Percentiles rank a stretch among this genome's conserved stretches.
Conservation (phyloP, 2,329 filamentous ascomycete species). For the Pestalotiopsis sp. region DNA sequence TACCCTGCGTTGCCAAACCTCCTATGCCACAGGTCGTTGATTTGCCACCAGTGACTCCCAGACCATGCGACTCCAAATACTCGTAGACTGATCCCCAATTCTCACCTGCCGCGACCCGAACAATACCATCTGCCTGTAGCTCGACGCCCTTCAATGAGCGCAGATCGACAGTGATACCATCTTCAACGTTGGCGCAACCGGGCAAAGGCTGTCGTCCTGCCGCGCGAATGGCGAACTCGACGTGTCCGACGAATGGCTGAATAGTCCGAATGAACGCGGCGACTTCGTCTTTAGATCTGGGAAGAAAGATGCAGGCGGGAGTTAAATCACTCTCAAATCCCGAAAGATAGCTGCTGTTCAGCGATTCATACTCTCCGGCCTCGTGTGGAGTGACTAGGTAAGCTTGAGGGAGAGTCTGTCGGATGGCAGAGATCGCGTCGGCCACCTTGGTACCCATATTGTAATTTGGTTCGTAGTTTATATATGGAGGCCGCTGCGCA, state of each 20-base stretch:
- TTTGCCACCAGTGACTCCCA: slow-evolving; percentile 4
- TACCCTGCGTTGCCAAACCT: slow-evolving; percentile 7
- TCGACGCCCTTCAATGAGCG: slow-evolving; percentile 1
- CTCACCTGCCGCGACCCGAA: slow-evolving; percentile 15
- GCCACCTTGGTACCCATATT: not conserved
- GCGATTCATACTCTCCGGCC: not conserved
- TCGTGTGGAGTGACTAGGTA: not conserved
- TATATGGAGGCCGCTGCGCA: no score
- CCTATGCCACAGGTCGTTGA: slow-evolving; percentile 1
- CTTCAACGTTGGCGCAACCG: slow-evolving; percentile 14
- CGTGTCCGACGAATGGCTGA: not conserved
- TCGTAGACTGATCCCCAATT: slow-evolving; percentile 13
- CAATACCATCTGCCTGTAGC: not conserved
- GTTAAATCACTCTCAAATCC: not conserved
- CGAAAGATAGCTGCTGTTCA: not conserved
- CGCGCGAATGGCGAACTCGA: slow-evolving; percentile 16
- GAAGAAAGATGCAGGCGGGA: not conserved
- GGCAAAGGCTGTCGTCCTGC: slow-evolving; percentile 15
- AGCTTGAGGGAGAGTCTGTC: not conserved
- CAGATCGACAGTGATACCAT: slow-evolving; percentile 15
- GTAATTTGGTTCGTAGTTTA: no score
- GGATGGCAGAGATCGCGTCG: not conserved
- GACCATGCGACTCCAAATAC: not conserved
- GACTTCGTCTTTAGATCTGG: not conserved
- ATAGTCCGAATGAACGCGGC: not conserved